Conservation (phyloP, 23 red algal species). For the Gracilaria domingensis region DNA sequence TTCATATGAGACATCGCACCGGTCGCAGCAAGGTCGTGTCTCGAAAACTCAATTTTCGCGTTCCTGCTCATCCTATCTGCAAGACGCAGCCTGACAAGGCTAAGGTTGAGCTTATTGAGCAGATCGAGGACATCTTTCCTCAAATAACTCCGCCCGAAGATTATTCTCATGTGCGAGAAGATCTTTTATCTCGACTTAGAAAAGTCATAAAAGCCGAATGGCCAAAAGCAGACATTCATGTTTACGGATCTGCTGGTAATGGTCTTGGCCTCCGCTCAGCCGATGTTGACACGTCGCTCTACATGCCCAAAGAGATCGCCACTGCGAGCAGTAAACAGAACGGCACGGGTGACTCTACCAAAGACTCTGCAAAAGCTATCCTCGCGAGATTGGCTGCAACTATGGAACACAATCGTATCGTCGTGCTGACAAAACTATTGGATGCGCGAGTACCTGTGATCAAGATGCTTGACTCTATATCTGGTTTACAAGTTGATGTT, state of each 20-base stretch:
- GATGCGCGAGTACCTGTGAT: constrained; percentile 95
- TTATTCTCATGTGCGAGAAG: constrained; percentile 43
- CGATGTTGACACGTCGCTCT: constrained; percentile 87
- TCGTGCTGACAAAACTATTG: constrained; percentile 72
- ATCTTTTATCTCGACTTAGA: constrained; percentile 45
- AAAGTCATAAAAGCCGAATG: constrained; percentile 60
- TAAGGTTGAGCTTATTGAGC: constrained; percentile 63
- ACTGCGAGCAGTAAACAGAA: constrained; percentile 13
- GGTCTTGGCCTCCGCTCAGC: constrained; percentile 81
- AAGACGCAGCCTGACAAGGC: constrained; percentile 52
- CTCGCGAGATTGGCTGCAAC: constrained; percentile 57
- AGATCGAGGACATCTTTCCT: constrained; percentile 70
- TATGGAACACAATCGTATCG: constrained; percentile 79
- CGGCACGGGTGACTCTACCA: constrained; percentile 22
- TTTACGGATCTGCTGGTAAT: constrained; percentile 91
- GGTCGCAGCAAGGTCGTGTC: constrained; percentile 59
- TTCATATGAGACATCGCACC: constrained; percentile 6
- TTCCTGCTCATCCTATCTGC: constrained; percentile 48
- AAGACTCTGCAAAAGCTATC: constrained; percentile 43
- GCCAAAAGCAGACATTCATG: constrained; percentile 66
- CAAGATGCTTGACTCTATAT: constrained; percentile 90
- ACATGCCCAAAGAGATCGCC: constrained; percentile 62
- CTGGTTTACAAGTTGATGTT: constrained; percentile 85
- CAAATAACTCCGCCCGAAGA: constrained; percentile 47
- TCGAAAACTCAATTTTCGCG: constrained; percentile 42